Conservation (phyloP, 2,329 filamentous ascomycete species). For the Tolypocladium cylindrosporum region DNA sequence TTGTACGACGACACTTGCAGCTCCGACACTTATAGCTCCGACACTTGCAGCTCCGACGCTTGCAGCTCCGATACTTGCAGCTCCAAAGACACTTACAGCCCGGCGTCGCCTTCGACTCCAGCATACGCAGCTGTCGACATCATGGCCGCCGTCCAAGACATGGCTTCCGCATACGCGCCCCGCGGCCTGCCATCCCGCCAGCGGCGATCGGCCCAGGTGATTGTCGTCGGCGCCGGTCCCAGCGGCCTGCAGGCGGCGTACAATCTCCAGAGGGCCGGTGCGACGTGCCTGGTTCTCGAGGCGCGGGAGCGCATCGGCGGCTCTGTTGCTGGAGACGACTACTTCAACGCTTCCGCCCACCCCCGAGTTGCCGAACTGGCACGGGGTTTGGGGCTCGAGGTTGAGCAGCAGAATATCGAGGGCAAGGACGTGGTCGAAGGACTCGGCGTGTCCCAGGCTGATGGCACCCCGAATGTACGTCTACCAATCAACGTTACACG, state of each 20-base stretch:
- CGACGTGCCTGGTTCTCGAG: slow-evolving; percentile 14
- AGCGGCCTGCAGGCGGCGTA: slow-evolving; percentile 14
- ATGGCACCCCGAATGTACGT: not conserved
- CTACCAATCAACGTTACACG: accelerated
- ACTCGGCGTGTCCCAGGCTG: not conserved
- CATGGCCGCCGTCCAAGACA: not conserved
- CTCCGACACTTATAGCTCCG: no score
- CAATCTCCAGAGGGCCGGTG: slow-evolving; percentile 11
- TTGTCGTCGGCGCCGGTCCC: slow-evolving; percentile 14
- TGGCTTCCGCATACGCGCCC: not conserved
- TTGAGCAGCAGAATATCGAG: not conserved
- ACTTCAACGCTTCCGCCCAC: not conserved
- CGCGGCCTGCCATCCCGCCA: slow-evolving; percentile 1
- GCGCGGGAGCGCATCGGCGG: not conserved
- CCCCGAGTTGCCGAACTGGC: not conserved
- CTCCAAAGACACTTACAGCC: not conserved
- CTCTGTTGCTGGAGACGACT: not conserved
- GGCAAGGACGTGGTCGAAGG: slow-evolving; percentile 1
- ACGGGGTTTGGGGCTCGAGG: not conserved
- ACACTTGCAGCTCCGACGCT: no score
- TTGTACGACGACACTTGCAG: not conserved
- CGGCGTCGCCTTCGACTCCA: not conserved
- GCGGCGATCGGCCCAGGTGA: slow-evolving; percentile 10
- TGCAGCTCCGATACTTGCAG: no score
- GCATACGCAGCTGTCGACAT: not conserved